A percentile compares a stretch with the other conserved stretches of the same genome.
Conservation (phyloP, 768 basidiomycete species). For the Multifurca ochricompacta region DNA sequence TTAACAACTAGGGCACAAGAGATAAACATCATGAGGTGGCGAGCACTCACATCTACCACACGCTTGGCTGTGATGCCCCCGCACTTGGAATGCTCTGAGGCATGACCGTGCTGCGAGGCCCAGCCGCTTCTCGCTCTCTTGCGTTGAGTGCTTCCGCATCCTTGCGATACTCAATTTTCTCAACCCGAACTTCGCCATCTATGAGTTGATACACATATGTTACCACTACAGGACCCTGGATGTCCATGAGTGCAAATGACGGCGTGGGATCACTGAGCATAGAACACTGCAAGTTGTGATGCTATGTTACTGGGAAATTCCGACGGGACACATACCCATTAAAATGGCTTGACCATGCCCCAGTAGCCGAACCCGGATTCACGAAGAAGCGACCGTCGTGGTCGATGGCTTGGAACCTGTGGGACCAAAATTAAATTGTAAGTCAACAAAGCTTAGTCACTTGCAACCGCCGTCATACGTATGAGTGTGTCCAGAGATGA, state of each 20-base stretch:
- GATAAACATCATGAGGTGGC: neutral
- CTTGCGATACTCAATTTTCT: slow-evolving; percentile 81
- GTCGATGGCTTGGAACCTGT: slow-evolving; percentile 89
- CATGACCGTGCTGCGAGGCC: slow-evolving; percentile 37
- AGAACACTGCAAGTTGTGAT: neutral
- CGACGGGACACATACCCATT: slow-evolving; percentile 44
- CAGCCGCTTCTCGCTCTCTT: slow-evolving; percentile 27
- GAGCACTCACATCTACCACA: slow-evolving; percentile 25
- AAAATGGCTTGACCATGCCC: slow-evolving; percentile 81
- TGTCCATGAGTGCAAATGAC: slow-evolving; percentile 95
- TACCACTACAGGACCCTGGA: slow-evolving; percentile 93
- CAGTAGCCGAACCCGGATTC: slow-evolving; percentile 92
- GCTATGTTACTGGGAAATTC: neutral
- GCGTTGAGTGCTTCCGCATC: slow-evolving; percentile 38
- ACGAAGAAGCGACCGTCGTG: slow-evolving; percentile 90
- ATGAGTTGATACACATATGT: slow-evolving; percentile 96
- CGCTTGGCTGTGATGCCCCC: slow-evolving; percentile 29
- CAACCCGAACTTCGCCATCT: slow-evolving; percentile 88
- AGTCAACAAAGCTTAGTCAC: too few relatives aligned
- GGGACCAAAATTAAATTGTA: too few relatives aligned
- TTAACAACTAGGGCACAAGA: neutral
- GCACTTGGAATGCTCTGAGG: slow-evolving; percentile 46
- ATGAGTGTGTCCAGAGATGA: slow-evolving; percentile 91
- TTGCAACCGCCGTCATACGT: slow-evolving; percentile 48
- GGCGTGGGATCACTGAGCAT: slow-evolving; percentile 70